Evolutionary conservation across 768 basidiomycete genomes (phyloP), one percentile per base, ranked within the genome.

Genomic region (Termitomyces sp.): DNA sequence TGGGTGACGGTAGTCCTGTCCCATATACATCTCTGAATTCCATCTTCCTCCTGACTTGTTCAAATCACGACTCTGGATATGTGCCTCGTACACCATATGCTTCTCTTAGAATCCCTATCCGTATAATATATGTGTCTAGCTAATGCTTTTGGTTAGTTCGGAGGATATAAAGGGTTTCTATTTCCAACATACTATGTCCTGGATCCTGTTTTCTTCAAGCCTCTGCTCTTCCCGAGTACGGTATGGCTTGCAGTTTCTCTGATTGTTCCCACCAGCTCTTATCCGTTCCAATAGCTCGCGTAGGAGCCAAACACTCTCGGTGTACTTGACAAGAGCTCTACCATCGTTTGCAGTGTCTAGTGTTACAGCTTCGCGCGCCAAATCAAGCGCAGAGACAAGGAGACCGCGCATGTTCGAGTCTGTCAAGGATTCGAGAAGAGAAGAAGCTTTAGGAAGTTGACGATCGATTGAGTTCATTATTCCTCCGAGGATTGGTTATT

Each of bases 121-220:
- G 61, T 13, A 34, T 16, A n/a, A 50, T 56, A 12, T 62, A 62
- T 7, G 61, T 59, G n/a, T 62, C 61, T 22, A 62, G 37, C 61
- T 62, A 24, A 31, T 48, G n/a, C 7, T 33, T 27, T 27, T 16
- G n/a, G 20, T 56, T 49, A 58, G 24, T 39, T n/a, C n/a, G n/a
- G n/a, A n/a, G n/a, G n/a, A n/a, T n/a, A n/a, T 11, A n/a, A 4
- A 22, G 44, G 3, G 18, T 13, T 6, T 6, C 45, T 16, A 8
- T 6, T 7, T 16, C 16, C 3, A 31, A 60, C 62, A 22, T 33
- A 63, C 62, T 8, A 63, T 63, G 13, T 56, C 55, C 30, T 60
- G 62, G 7, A 63, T 22, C 22, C 36, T 60, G 8, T 52, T 48
- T 46, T 62, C 58, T 45, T 62, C 61, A 4, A 27, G 48, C 24